Evolutionary conservation across 2,329 filamentous ascomycete genomes (phyloP).

Genomic region (Alternaria conjuncta): DNA sequence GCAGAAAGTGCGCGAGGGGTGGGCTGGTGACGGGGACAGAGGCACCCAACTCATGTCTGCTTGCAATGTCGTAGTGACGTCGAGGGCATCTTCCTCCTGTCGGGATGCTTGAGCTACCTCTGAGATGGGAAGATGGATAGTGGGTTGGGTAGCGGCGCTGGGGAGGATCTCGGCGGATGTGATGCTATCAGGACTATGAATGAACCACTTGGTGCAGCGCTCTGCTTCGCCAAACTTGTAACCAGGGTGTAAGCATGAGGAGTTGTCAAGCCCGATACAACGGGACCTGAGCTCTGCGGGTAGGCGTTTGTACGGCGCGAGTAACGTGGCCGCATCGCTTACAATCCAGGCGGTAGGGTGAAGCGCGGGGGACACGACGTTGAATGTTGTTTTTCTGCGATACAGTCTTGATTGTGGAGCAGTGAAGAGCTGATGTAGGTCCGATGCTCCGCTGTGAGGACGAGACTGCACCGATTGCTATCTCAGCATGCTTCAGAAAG

Average conservation of each 20-base stretch:
- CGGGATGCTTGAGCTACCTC: neutral
- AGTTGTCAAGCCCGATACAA: neutral
- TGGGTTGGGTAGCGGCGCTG: neutral
- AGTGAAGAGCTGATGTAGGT: neutral
- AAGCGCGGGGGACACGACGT: neutral
- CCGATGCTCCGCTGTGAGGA: neutral
- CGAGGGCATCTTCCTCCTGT: neutral
- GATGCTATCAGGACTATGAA: neutral
- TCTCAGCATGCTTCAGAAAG: neutral
- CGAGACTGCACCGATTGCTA: neutral
- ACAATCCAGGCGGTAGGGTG: neutral
- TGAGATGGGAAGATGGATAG: neutral
- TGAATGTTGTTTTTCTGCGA: neutral
- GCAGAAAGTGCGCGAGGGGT: too few species aligned
- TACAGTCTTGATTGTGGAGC: neutral
- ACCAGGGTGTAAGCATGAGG: neutral
- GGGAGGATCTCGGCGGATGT: neutral
- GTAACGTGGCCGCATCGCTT: neutral
- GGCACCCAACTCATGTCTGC: neutral
- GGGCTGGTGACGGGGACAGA: too few species aligned
- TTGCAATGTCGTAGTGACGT: neutral
- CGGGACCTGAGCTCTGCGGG: neutral
- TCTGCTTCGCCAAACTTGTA: neutral
- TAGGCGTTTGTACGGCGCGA: neutral
- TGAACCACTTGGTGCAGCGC: neutral